These are phyloP conservation scores for Trifolium subterraneum DNA, from an alignment of 306 rosid species.

Conservation along the genomic window DNA sequence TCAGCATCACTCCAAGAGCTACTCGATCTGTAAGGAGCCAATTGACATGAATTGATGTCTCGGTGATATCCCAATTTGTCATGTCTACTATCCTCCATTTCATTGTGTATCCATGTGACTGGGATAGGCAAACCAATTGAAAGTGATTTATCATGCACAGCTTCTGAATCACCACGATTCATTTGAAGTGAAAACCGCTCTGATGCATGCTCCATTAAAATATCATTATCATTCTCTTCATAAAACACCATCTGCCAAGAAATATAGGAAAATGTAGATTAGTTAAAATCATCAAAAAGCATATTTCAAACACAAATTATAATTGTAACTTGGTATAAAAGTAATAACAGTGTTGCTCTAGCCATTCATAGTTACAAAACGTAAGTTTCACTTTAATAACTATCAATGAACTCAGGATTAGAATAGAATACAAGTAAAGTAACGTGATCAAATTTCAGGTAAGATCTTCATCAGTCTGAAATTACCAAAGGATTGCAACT, in stretches of 20 bases:
- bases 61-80: constrained; percentile 1
- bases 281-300: constrained; percentile 33
- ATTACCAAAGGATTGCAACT: background rate
- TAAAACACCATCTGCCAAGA: constrained; percentile 18
- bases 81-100: background rate
- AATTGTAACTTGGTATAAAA: constrained; percentile 12
- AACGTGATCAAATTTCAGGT: background rate
- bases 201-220: constrained; percentile 48
- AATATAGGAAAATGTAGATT: constrained; percentile 12
- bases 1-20: constrained; percentile 53
- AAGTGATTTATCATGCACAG: background rate
- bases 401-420: background rate
- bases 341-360: background rate
- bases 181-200: constrained; percentile 28
- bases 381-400: background rate
- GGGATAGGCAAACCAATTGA: background rate
- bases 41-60: constrained; percentile 31
- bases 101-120: background rate
- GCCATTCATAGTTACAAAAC: no score
- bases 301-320: constrained; percentile 21
- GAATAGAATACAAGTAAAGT: background rate
- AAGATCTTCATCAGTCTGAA: no score
- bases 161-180: background rate
- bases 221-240: background rate
- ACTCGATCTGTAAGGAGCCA: constrained; percentile 51